Evolutionary conservation across 2,329 filamentous ascomycete genomes (phyloP).

Genomic region (Chalara sp.): DNA sequence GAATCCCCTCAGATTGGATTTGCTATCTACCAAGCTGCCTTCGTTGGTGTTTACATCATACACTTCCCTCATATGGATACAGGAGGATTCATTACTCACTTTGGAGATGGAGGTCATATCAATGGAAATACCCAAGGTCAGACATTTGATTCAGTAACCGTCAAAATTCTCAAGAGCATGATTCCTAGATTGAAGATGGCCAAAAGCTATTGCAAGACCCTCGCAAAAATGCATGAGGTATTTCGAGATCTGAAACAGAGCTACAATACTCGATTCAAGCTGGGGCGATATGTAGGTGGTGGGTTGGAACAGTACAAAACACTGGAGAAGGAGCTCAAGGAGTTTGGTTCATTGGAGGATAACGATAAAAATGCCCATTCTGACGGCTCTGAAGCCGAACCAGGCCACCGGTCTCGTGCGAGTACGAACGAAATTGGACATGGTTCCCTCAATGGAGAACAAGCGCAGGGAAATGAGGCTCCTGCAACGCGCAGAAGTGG

Average conservation of each 20-base stretch:
- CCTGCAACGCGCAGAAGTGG: slow-evolving; percentile 16
- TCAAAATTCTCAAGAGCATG: slow-evolving; percentile 45
- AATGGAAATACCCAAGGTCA: slow-evolving; percentile 1
- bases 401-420: slow-evolving; percentile 18
- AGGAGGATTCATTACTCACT: slow-evolving; percentile 41
- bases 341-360: slow-evolving; percentile 37
- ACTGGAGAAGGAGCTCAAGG: slow-evolving; percentile 43
- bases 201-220: slow-evolving; percentile 45
- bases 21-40: slow-evolving; percentile 59
- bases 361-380: slow-evolving; percentile 11
- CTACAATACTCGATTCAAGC: slow-evolving; percentile 28
- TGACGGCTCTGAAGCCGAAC: slow-evolving; percentile 19
- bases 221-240: slow-evolving; percentile 46
- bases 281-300: slow-evolving; percentile 32
- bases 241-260: slow-evolving; percentile 45
- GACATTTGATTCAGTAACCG: slow-evolving; percentile 34
- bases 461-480: slow-evolving; percentile 24
- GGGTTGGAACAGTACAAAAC: slow-evolving; percentile 49
- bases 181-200: slow-evolving; percentile 48
- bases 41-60: slow-evolving; percentile 58
- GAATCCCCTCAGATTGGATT: slow-evolving; percentile 64
- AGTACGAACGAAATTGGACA: slow-evolving; percentile 21
- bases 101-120: slow-evolving; percentile 12
- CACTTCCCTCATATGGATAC: slow-evolving; percentile 66
- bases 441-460: slow-evolving; percentile 18